These are phyloP conservation scores for Agapanthus africanus DNA, from an alignment of 106 monocot species.

Conservation along the genomic window DNA sequence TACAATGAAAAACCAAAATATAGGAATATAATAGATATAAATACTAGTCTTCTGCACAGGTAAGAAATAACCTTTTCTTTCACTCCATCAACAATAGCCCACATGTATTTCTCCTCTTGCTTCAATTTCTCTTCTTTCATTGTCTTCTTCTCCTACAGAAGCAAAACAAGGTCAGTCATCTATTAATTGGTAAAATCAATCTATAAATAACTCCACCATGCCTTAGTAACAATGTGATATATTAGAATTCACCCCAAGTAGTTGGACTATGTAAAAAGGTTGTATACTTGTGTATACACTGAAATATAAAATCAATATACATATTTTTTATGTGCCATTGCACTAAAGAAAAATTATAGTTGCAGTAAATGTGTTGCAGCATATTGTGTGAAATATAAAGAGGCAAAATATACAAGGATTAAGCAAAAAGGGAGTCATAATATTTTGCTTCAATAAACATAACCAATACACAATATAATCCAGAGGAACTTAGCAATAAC, in stretches of 20 bases:
- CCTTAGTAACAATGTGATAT: neutral
- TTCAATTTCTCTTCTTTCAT: constrained; percentile 85
- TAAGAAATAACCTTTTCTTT: constrained; percentile 61
- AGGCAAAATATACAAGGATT: neutral
- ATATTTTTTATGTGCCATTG: neutral
- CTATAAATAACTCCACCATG: neutral
- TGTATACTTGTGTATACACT: too few species aligned
- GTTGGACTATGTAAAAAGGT: neutral
- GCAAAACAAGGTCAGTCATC: constrained; percentile 7
- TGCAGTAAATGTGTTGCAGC: neutral
- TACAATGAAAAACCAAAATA: neutral
- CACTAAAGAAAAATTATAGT: neutral
- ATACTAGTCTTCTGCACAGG: neutral
- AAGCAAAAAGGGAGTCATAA: neutral
- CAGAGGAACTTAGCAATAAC: too few species aligned
- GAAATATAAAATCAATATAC: constrained; percentile 1
- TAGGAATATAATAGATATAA: neutral
- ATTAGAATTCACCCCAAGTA: neutral
- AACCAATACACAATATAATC: too few species aligned
- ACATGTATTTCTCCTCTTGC: constrained; percentile 97
- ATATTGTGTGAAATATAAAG: neutral
- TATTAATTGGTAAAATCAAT: neutral
- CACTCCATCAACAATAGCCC: constrained; percentile 96
- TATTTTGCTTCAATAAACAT: too few species aligned
- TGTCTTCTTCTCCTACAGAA: constrained; percentile 81